Base-by-base conservation (phyloP, 2,329 filamentous ascomycete species). In the Pyrenophora graminea region DNA sequence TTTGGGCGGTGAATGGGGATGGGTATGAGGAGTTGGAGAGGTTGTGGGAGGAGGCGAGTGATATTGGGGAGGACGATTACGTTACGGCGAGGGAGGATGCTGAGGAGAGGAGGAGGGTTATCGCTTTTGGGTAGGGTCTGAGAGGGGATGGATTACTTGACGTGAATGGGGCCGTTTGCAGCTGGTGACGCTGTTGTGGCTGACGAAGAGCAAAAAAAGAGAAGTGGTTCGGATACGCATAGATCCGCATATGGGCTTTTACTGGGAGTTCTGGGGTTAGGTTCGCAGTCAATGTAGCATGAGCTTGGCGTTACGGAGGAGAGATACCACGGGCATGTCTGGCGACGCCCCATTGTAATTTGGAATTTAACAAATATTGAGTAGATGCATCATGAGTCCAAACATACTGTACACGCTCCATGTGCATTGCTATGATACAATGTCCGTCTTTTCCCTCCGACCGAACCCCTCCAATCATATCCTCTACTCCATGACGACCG, bases 11-110 rank as follows among this genome's bases (percentile, higher is more conserved):
- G 2, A 84, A 84, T 25, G 80, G 82, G 7, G 82, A 84, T 27
- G 77, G 80, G 7, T 68, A 69, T n/a, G 57, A 61, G 44, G 93
- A 97, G 74, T 87, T 91, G 75, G 83, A 87, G 57, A 89, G 85
- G 74, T 76, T 95, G 59, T 95, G 89, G 88, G 90, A 94, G 34
- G 91, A 96, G 69, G 87, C 85, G 15, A 96, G 90, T 65, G 90
- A 94, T 58, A 80, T 93, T 55, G 90, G 88, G 3, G 90, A 94
- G 53, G 94, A 99, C 68, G 94, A 99, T 67, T 88, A 87, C 63
- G 77, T 88, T 40, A 79, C 88, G 47, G 86, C 88, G 21, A 81
- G 82, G 37, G 94, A 99, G 73, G 94, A 97, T 67, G 74, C 76
- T 17, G 76, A 78, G 47, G 83, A 85, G 68, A 75, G 82, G 60